Conservation (phyloP, 2,329 filamentous ascomycete genomes). For the Cadophora gregata region DNA sequence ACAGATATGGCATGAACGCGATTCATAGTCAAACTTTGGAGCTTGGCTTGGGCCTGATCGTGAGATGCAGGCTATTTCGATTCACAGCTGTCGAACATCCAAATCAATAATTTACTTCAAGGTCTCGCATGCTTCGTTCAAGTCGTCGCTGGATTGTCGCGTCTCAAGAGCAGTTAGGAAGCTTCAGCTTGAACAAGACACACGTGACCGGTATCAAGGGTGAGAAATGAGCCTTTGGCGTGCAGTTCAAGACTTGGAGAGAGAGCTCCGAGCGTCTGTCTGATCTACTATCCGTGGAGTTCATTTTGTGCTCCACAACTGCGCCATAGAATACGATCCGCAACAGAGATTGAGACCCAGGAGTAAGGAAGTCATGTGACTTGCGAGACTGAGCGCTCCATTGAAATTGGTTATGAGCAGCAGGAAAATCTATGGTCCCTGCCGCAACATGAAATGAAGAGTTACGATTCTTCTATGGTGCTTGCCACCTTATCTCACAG, state of each 20-base stretch:
- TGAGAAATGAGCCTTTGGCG: background rate
- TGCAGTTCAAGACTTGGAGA: background rate
- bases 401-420: background rate
- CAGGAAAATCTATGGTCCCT: background rate
- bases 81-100: background rate
- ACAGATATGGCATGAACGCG: constrained; percentile 6
- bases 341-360: background rate
- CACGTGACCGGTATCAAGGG: background rate
- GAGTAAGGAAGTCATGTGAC: background rate
- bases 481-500: too few relatives aligned
- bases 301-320: background rate
- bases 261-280: background rate
- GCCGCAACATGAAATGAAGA: background rate
- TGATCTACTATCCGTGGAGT: background rate
- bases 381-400: background rate
- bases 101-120: background rate
- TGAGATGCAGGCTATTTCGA: background rate
- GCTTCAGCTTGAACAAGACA: background rate
- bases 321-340: background rate
- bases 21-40: background rate
- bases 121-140: background rate
- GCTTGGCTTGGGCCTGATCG: background rate
- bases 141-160: background rate
- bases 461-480: background rate
- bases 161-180: background rate